A percentile compares a stretch with the other conserved stretches of the same genome.
Evolutionary conservation across 495 filamentous ascomycete genomes (phyloP).

Genomic region (Penicillium bialowiezense): DNA sequence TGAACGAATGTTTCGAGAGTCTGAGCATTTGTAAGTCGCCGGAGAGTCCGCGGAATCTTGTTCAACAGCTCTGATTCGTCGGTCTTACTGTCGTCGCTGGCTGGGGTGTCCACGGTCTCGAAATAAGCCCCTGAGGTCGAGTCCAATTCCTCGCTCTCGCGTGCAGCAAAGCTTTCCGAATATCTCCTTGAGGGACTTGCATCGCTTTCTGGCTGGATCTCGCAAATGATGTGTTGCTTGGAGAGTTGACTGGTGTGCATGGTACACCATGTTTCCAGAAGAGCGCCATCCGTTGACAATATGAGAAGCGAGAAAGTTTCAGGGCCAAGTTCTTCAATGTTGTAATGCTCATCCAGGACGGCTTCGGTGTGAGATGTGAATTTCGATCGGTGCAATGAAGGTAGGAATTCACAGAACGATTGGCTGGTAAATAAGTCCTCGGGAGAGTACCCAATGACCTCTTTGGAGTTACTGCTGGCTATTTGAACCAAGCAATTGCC

Average conservation of each 20-base stretch:
- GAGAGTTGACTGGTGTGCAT: slow-evolving; percentile 68
- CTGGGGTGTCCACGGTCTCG: not conserved
- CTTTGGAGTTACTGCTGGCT: slow-evolving; percentile 77
- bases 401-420: slow-evolving; percentile 71
- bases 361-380: slow-evolving; percentile 76
- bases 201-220: slow-evolving; percentile 73
- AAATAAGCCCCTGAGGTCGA: not conserved
- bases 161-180: not conserved
- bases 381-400: slow-evolving; percentile 68
- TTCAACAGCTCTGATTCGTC: slow-evolving; percentile 79
- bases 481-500: slow-evolving; percentile 64
- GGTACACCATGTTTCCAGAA: slow-evolving; percentile 76
- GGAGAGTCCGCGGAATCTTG: slow-evolving; percentile 80
- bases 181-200: slow-evolving; percentile 46
- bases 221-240: slow-evolving; percentile 68
- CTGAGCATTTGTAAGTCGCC: slow-evolving; percentile 67
- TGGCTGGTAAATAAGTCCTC: slow-evolving; percentile 69
- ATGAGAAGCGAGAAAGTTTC: slow-evolving; percentile 79
- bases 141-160: not conserved
- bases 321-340: slow-evolving; percentile 66
- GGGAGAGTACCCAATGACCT: slow-evolving; percentile 72
- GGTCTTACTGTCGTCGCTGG: slow-evolving; percentile 46
- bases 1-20: slow-evolving; percentile 49
- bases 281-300: slow-evolving; percentile 40
- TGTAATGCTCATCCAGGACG: slow-evolving; percentile 62